Evolutionary conservation across 148 eudicot genomes (phyloP).

Genomic region (Rhododendron williamsianum): DNA sequence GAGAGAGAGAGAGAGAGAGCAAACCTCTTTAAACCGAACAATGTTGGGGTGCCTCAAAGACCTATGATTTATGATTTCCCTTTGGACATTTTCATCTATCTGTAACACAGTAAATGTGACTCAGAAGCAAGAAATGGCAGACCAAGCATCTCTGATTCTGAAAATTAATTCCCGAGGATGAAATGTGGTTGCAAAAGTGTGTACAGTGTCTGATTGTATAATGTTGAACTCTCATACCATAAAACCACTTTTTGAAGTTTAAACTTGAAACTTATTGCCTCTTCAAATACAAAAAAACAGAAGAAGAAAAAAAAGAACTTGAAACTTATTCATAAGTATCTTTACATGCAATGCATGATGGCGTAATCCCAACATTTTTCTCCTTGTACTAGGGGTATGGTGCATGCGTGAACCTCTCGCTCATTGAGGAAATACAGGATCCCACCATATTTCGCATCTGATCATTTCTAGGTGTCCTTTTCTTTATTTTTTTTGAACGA

Average conservation of each 20-base stretch:
- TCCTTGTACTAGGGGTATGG: not conserved
- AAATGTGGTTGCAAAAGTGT: not conserved
- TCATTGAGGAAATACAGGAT: not conserved
- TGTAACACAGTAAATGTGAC: conserved; percentile 20
- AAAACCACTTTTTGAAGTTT: not conserved
- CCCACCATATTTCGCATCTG: not conserved
- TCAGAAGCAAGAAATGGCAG: not conserved
- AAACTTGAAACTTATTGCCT: not conserved
- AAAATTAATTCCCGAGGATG: not conserved
- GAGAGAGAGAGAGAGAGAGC: conserved; percentile 1
- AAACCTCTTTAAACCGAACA: conserved; percentile 63
- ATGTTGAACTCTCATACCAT: not conserved
- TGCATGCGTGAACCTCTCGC: not conserved
- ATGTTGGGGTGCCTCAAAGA: conserved; percentile 67
- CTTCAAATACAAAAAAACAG: not conserved
- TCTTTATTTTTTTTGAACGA: no score
- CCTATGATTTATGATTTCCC: conserved; percentile 68
- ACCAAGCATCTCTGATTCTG: not conserved
- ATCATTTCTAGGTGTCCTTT: no score
- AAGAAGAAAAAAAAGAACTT: no score
- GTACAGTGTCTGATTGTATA: not conserved
- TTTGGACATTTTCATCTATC: conserved; percentile 71
- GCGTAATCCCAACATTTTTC: not conserved
- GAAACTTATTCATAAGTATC: no score
- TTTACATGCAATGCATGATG: not conserved